A percentile compares a stretch with the other conserved stretches of the same genome.
These are phyloP conservation scores for Stagonosporopsis chrysanthemi DNA, from an alignment of 2,329 filamentous ascomycete species.

Conservation along the genomic window DNA sequence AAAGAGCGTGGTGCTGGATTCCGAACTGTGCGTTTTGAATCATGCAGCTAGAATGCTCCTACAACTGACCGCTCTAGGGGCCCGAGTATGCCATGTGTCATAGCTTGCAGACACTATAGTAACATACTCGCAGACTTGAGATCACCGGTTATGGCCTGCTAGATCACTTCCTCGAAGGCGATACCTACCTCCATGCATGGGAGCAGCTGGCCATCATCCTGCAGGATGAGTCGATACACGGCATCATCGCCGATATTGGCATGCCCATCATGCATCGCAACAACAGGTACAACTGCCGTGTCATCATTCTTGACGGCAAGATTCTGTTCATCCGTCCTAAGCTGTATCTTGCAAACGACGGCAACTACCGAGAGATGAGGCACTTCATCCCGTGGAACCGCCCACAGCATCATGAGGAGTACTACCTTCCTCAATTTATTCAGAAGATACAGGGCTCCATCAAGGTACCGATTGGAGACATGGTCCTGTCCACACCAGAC, in stretches of 20 bases:
- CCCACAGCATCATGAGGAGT: conserved; percentile 67
- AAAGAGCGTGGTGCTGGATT: conserved; percentile 51
- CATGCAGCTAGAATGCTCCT: no score
- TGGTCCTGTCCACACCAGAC: conserved; percentile 67
- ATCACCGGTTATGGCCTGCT: conserved; percentile 51
- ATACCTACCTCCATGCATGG: conserved; percentile 48
- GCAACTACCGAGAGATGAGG: conserved; percentile 59
- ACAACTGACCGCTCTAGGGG: conserved; percentile 4
- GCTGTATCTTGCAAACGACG: conserved; percentile 74
- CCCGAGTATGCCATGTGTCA: conserved; percentile 11
- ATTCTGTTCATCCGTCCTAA: conserved; percentile 77
- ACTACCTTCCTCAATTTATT: conserved; percentile 64
- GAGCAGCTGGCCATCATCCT: conserved; percentile 70
- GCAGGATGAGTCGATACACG: conserved; percentile 65
- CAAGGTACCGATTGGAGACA: conserved; percentile 73
- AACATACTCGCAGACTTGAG: conserved; percentile 48
- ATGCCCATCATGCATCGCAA: conserved; percentile 65
- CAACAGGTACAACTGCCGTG: conserved; percentile 68
- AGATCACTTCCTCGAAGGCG: conserved; percentile 62
- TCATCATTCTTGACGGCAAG: conserved; percentile 70
- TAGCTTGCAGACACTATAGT: not conserved
- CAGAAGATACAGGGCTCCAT: conserved; percentile 62
- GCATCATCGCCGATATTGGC: conserved; percentile 57
- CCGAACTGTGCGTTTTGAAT: conserved; percentile 52
- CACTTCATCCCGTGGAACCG: conserved; percentile 47